These are phyloP conservation scores for Ascocoryne sarcoides DNA, from an alignment of 2,329 filamentous ascomycete species.

Conservation along the genomic window DNA sequence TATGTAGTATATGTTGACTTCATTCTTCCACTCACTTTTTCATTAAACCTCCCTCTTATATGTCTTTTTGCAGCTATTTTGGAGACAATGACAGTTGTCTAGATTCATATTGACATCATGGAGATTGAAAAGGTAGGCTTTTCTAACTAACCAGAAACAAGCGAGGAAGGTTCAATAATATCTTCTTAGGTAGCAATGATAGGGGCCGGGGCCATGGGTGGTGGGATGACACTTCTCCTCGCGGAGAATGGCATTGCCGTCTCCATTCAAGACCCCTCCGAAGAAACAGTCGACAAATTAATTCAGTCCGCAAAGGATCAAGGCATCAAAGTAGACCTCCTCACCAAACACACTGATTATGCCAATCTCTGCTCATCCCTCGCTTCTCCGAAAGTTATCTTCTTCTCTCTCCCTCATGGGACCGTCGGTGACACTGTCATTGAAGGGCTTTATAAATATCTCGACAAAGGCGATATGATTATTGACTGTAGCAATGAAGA, in stretches of 20 bases:
- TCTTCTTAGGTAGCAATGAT: conserved; percentile 46
- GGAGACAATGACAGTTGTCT: too few species aligned
- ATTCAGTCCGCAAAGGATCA: conserved; percentile 28
- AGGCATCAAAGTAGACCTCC: conserved; percentile 19
- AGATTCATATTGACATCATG: too few species aligned
- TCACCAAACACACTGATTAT: conserved; percentile 35
- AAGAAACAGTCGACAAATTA: conserved; percentile 32
- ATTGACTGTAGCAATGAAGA: conserved; percentile 63
- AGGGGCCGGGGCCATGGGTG: conserved; percentile 51
- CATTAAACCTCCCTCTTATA: too few species aligned
- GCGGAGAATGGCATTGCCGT: conserved; percentile 47
- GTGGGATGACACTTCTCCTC: conserved; percentile 48
- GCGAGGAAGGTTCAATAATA: too few species aligned
- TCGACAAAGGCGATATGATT: conserved; percentile 55
- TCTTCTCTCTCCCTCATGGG: conserved; percentile 45
- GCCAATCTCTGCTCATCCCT: conserved; percentile 41
- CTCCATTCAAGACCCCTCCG: conserved; percentile 46
- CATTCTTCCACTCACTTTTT: too few species aligned
- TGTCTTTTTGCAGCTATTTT: too few species aligned
- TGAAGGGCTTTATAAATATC: conserved; percentile 33
- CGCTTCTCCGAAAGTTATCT: conserved; percentile 38
- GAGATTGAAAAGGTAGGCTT: too few species aligned
- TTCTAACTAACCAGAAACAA: too few species aligned
- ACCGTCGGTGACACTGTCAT: conserved; percentile 32
- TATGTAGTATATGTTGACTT: too few species aligned